phyloP scores from a whole-genome alignment of 129 eudicot genomes.

The Lactuca sativa region DNA sequence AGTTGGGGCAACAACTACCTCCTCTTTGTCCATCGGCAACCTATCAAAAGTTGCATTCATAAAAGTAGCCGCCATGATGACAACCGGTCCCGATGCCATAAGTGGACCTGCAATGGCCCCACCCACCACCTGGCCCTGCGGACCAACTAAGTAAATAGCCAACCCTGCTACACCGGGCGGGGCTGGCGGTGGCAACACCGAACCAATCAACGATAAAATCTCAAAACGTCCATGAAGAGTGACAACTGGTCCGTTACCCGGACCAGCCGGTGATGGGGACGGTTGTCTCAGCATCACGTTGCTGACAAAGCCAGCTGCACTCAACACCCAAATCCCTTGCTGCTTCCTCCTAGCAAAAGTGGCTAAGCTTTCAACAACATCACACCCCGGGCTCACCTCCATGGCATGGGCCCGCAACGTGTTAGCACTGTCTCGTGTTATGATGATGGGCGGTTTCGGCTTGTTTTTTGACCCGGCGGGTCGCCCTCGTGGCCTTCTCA shows the following conservation, averaged over 20 bases:
- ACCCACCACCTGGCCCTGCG: slow-evolving; percentile 75
- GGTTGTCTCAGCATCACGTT: slow-evolving; percentile 67
- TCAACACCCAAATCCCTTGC: slow-evolving; percentile 55
- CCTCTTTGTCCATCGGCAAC: slow-evolving; percentile 52
- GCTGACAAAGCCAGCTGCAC: slow-evolving; percentile 63
- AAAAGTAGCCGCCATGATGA: slow-evolving; percentile 71
- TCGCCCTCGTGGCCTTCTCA: slow-evolving; percentile 64
- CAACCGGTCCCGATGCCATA: slow-evolving; percentile 68
- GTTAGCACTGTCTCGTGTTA: slow-evolving; percentile 67
- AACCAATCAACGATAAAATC: slow-evolving; percentile 58
- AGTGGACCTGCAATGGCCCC: slow-evolving; percentile 69
- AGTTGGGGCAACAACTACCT: slow-evolving; percentile 20
- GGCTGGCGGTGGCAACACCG: slow-evolving; percentile 62
- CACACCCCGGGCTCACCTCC: slow-evolving; percentile 63
- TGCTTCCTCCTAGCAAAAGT: slow-evolving; percentile 56
- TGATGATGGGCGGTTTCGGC: slow-evolving; percentile 69
- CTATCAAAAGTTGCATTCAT: slow-evolving; percentile 68
- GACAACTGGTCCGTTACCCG: slow-evolving; percentile 37
- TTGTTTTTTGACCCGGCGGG: slow-evolving; percentile 77
- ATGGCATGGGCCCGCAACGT: slow-evolving; percentile 67
- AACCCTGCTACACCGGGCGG: slow-evolving; percentile 57
- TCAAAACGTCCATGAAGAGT: slow-evolving; percentile 72
- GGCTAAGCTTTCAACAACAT: slow-evolving; percentile 52
- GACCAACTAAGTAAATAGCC: slow-evolving; percentile 59
- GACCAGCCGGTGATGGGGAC: slow-evolving; percentile 31